Percentiles rank a stretch among this genome's conserved stretches.
Conservation (phyloP, 768 basidiomycete species). For the Polyporus arcularius region DNA sequence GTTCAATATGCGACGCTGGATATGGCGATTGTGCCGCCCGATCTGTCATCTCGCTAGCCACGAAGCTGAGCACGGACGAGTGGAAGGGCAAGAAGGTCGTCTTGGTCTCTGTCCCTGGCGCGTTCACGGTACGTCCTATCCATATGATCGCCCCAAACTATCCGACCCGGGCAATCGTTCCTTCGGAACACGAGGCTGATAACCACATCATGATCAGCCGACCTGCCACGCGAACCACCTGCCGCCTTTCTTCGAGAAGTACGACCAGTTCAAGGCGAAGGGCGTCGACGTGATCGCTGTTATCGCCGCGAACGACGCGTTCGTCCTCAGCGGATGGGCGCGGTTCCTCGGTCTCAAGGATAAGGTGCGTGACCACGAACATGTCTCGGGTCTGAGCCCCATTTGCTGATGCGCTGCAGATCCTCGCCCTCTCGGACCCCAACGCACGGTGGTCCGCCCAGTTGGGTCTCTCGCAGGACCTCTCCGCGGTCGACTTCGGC, state of each 20-base stretch:
- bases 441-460: constrained; percentile 36
- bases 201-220: constrained; percentile 18
- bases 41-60: constrained; percentile 39
- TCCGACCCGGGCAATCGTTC: too few relatives aligned
- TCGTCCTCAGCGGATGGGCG: constrained; percentile 56
- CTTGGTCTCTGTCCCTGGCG: constrained; percentile 75
- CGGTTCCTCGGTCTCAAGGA: constrained; percentile 49
- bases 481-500: constrained; percentile 41
- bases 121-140: constrained; percentile 63
- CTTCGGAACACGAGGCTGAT: too few relatives aligned
- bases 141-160: too few relatives aligned
- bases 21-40: neutral
- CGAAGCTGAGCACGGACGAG: constrained; percentile 53
- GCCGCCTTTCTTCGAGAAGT: constrained; percentile 61
- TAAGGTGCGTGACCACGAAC: constrained; percentile 43
- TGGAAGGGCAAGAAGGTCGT: constrained; percentile 87
- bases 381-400: neutral
- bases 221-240: constrained; percentile 45
- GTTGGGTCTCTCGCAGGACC: constrained; percentile 54
- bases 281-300: constrained; percentile 74
- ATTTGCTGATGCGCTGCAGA: constrained; percentile 19
- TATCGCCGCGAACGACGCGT: constrained; percentile 78
- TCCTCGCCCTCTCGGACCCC: constrained; percentile 38
- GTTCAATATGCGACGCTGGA: neutral
- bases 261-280: constrained; percentile 73